Evolutionary conservation across 2,329 filamentous ascomycete species (phyloP).

Genomic region (Venturiaceae sp.): DNA sequence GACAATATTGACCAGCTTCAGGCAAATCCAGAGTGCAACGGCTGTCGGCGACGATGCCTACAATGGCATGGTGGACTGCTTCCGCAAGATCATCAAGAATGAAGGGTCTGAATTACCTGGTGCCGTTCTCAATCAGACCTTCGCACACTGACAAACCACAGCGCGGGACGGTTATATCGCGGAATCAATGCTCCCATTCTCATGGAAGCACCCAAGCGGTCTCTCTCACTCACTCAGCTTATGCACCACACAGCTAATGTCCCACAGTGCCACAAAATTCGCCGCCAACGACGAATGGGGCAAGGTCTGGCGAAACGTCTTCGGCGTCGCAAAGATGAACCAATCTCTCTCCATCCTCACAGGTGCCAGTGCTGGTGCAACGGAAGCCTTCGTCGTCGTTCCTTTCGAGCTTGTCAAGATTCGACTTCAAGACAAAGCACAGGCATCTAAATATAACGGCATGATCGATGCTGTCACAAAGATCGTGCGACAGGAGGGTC

Average conservation of each 20-base stretch:
- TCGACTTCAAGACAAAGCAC: constrained; percentile 89
- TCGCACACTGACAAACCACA: background rate
- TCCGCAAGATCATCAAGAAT: constrained; percentile 90
- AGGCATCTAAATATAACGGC: constrained; percentile 77
- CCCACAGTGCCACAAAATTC: constrained; percentile 79
- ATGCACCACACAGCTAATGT: background rate
- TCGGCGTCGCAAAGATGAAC: constrained; percentile 79
- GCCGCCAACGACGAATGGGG: constrained; percentile 99
- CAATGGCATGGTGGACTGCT: constrained; percentile 97
- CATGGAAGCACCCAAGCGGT: constrained; percentile 90
- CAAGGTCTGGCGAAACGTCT: constrained; percentile 79
- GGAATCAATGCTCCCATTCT: constrained; percentile 93
- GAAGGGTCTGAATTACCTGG: constrained; percentile 61
- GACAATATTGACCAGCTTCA: constrained; percentile 25
- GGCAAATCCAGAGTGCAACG: constrained; percentile 75
- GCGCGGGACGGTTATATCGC: constrained; percentile 63
- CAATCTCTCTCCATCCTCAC: constrained; percentile 88
- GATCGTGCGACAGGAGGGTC: constrained; percentile 75
- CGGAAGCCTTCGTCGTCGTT: constrained; percentile 92
- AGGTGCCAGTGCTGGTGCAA: constrained; percentile 88
- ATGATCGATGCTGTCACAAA: constrained; percentile 72
- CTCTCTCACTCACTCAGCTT: constrained; percentile 8
- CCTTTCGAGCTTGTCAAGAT: constrained; percentile 99
- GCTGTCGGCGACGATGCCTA: constrained; percentile 71
- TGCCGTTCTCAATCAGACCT: background rate